Base-by-base conservation (phyloP, 2,329 filamentous ascomycete species). In the Stagonosporopsis rhizophila region DNA sequence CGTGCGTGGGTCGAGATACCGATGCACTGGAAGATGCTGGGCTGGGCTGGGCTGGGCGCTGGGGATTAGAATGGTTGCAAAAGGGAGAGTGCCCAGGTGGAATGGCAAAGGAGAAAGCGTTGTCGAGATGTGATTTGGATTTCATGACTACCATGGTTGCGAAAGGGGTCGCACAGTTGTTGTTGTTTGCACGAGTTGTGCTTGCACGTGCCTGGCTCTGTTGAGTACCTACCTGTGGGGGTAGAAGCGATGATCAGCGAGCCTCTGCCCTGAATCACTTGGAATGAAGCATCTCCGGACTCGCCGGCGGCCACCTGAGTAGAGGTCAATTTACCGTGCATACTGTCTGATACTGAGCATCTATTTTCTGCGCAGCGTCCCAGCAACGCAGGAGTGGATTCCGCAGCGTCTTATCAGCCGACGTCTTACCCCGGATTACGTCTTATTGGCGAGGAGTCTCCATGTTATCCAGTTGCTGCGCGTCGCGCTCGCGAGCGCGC, bases 391-490 rank as follows among this genome's bases (percentile, higher is more conserved):
- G 53, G 47, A 47, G 22, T 5, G 39, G 7, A 12, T 19, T 38
- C 47, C 37, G 53, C 53, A 23, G 32, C 19, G 22, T 39, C 59
- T 70, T 70, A 69, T 70, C 69, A 65, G 53, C 40, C 42, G 41
- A 30, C 32, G 23, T 37, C 27, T 44, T 56, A 47, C 53, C 42
- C 48, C 53, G 30, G 53, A 56, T 37, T 37, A 38, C 53, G 17
- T 32, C 34, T 56, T 47, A 62, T 58, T 63, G 53, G 53, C 50
- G 58, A 59, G 54, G 52, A 52, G 52, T 59, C 58, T 52, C 52
- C 37, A 37, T 56, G 64, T 55, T 64, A 59, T 57, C 57, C 45
- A 60, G 47, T 50, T 56, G 44, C 60, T 64, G 67, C 68, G 68
- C 61, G 63, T 64, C 64, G 69, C 63, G 46, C 42, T 61, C 60